Evolutionary conservation across 345 rosid genomes (phyloP).

Genomic region (Eucalyptus sideroxylon): DNA sequence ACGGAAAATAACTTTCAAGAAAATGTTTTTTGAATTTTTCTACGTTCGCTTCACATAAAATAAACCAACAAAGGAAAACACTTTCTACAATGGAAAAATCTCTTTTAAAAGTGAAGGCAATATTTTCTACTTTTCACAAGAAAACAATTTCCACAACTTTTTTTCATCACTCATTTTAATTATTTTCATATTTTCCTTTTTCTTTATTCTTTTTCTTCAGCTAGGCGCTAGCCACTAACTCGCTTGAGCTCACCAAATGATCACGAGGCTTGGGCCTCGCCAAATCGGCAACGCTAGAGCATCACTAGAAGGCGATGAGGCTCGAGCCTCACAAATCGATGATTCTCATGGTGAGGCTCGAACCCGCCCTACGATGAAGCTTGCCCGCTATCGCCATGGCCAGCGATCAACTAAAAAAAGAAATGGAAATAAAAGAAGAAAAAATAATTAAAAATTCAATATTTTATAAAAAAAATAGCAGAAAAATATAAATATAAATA

Average conservation of each 20-base stretch:
- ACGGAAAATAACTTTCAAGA: too few species aligned
- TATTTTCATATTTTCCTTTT: too few species aligned
- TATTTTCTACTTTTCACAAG: too few species aligned
- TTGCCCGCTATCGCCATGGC: fast-evolving
- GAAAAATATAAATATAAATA: too few species aligned
- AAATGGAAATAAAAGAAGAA: too few species aligned
- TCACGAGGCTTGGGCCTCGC: fast-evolving
- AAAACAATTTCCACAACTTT: too few species aligned
- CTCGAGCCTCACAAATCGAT: fast-evolving
- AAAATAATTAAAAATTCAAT: too few species aligned
- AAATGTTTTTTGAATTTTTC: fast-evolving
- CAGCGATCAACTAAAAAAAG: fast-evolving
- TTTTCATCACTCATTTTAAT: too few species aligned
- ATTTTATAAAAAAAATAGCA: too few species aligned
- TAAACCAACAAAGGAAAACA: too few species aligned
- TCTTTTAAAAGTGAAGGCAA: fast-evolving
- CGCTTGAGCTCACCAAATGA: fast-evolving
- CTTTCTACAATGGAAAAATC: too few species aligned
- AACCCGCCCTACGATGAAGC: fast-evolving
- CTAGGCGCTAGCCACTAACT: fast-evolving
- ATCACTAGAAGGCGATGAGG: fast-evolving
- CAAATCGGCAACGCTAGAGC: fast-evolving
- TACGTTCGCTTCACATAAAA: fast-evolving
- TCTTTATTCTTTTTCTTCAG: fast-evolving
- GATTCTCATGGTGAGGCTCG: fast-evolving